Percentiles rank a stretch among this genome's conserved stretches.
Conservation (phyloP, 2,329 filamentous ascomycete genomes). For the Incumbomyces lentus region DNA sequence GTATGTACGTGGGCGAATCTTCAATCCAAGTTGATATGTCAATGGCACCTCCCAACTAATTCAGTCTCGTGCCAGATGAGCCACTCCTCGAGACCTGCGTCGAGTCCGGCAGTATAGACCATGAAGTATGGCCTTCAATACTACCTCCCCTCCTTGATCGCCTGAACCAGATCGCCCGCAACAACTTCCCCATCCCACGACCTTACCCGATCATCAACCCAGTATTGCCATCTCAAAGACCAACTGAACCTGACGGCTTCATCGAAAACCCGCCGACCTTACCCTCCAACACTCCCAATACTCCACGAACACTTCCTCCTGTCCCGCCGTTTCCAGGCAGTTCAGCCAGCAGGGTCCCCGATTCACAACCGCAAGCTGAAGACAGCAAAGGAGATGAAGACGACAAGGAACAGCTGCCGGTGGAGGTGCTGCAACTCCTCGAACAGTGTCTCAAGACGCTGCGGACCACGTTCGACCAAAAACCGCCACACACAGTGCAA, state of each 20-base stretch:
- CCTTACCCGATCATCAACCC: conserved; percentile 37
- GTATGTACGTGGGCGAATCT: no score
- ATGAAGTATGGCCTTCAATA: conserved; percentile 57
- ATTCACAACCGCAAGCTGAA: conserved; percentile 34
- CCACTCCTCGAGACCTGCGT: conserved; percentile 46
- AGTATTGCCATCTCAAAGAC: conserved; percentile 27
- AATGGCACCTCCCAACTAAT: no score
- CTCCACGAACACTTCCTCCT: conserved; percentile 28
- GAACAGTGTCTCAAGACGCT: conserved; percentile 51
- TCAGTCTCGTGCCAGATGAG: conserved; percentile 31
- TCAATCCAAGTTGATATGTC: no score
- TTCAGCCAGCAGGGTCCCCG: conserved; percentile 30
- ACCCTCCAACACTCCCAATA: conserved; percentile 28
- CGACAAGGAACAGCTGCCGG: conserved; percentile 41
- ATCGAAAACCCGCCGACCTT: conserved; percentile 10
- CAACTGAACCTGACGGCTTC: conserved; percentile 12
- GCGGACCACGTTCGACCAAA: conserved; percentile 53
- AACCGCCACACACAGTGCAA: conserved; percentile 87
- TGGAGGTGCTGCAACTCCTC: conserved; percentile 53
- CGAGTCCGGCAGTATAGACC: conserved; percentile 48
- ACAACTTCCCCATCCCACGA: conserved; percentile 62
- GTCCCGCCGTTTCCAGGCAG: conserved; percentile 28
- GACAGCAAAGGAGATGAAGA: conserved; percentile 27
- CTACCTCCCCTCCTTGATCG: conserved; percentile 55
- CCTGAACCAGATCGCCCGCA: conserved; percentile 66